Conservation (phyloP, 2,329 filamentous ascomycete species). For the Arthrobotrys musiformis region DNA sequence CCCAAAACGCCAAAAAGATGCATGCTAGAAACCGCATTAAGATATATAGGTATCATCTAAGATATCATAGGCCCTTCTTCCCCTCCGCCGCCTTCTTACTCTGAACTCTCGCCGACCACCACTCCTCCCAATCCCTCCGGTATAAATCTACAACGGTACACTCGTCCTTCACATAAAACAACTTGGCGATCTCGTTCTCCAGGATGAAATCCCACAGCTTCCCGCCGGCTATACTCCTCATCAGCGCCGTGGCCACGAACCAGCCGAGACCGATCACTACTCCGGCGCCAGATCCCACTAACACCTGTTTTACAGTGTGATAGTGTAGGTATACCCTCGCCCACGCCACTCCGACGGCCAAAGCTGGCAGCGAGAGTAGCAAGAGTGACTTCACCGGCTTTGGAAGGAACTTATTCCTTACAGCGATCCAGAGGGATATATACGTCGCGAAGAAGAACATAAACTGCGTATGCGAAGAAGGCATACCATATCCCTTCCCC, state of each 20-base stretch:
- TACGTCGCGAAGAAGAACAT: slow-evolving; percentile 90
- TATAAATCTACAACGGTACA: slow-evolving; percentile 87
- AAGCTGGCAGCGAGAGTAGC: slow-evolving; percentile 69
- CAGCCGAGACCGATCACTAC: slow-evolving; percentile 76
- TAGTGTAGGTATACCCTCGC: slow-evolving; percentile 93
- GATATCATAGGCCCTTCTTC: slow-evolving; percentile 17
- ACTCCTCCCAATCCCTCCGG: slow-evolving; percentile 93
- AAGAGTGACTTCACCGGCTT: slow-evolving; percentile 63
- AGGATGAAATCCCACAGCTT: slow-evolving; percentile 68
- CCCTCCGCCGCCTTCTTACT: slow-evolving; percentile 60
- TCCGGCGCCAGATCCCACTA: slow-evolving; percentile 80
- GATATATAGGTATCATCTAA: not conserved
- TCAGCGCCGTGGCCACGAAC: slow-evolving; percentile 77
- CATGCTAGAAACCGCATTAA: not conserved
- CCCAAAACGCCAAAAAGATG: slow-evolving; percentile 22
- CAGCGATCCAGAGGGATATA: slow-evolving; percentile 82
- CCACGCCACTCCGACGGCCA: slow-evolving; percentile 77
- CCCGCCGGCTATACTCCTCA: slow-evolving; percentile 65
- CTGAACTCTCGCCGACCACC: slow-evolving; percentile 69
- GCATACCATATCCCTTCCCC: slow-evolving; percentile 97
- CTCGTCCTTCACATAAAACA: slow-evolving; percentile 81
- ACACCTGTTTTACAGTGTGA: slow-evolving; percentile 86
- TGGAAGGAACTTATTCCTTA: slow-evolving; percentile 75
- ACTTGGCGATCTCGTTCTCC: slow-evolving; percentile 72
- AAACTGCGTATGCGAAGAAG: slow-evolving; percentile 93